A percentile compares a stretch with the other conserved stretches of the same genome.
phyloP scores from a whole-genome alignment of 1,139 yeast genomes.

The Candida sojae region DNA sequence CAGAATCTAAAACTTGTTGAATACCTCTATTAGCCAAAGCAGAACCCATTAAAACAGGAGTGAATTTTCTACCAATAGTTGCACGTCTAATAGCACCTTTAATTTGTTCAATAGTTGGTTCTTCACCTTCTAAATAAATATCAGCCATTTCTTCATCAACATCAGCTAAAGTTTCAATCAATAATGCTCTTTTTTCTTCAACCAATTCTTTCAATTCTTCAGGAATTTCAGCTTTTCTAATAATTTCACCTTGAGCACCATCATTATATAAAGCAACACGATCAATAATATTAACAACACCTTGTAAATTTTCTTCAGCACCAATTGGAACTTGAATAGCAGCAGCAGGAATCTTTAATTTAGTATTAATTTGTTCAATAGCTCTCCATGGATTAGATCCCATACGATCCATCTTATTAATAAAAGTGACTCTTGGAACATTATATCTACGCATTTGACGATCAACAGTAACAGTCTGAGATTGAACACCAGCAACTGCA shows the following conservation, averaged over 20 bases:
- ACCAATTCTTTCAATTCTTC: constrained; percentile 71
- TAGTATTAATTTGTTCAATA: constrained; percentile 83
- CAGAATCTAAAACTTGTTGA: constrained; percentile 94
- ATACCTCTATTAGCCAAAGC: constrained; percentile 95
- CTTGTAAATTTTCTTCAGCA: constrained; percentile 77
- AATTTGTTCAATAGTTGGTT: constrained; percentile 81
- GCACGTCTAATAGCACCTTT: constrained; percentile 89
- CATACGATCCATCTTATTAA: constrained; percentile 98
- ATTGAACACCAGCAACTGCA: constrained; percentile 98
- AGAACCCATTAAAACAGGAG: constrained; percentile 99
- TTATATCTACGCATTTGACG: constrained; percentile 98
- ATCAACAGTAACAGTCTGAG: constrained; percentile 97
- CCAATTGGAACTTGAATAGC: constrained; percentile 98
- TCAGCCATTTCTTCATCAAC: constrained; percentile 98
- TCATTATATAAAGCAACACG: constrained; percentile 86
- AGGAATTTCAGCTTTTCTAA: constrained; percentile 68
- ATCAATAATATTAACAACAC: constrained; percentile 89
- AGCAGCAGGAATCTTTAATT: constrained; percentile 93
- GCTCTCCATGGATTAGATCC: constrained; percentile 97
- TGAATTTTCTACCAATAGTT: constrained; percentile 93
- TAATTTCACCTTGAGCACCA: constrained; percentile 86
- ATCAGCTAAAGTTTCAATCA: constrained; percentile 94
- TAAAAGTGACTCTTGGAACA: constrained; percentile 93
- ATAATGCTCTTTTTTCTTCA: constrained; percentile 77
- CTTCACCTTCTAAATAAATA: constrained; percentile 83